Conservation (phyloP, 2,329 filamentous ascomycete genomes). For the Venturia aucupariae region DNA sequence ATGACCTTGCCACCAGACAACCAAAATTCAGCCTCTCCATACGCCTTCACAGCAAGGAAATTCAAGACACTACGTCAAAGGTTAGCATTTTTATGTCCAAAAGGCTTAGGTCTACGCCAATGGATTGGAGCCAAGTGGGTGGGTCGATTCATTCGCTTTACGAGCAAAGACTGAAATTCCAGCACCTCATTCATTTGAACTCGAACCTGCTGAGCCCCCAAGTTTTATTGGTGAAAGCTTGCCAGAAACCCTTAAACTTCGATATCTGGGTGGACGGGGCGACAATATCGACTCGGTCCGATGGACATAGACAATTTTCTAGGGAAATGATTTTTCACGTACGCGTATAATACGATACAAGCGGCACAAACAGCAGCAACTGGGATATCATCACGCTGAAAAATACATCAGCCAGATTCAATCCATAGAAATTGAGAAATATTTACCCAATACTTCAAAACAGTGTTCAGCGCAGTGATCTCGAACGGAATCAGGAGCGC, state of each 20-base stretch:
- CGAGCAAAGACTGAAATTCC: not conserved
- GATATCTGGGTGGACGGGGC: not conserved
- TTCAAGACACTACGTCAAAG: slow-evolving; percentile 26
- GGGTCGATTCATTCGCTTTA: too few species aligned
- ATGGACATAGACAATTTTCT: not conserved
- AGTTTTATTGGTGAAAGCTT: not conserved
- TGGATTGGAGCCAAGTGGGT: not conserved
- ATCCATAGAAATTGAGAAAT: not conserved
- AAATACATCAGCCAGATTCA: not conserved
- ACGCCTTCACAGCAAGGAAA: slow-evolving; percentile 33
- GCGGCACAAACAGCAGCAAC: slow-evolving; percentile 32
- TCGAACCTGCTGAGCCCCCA: not conserved
- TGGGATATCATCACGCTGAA: slow-evolving; percentile 31
- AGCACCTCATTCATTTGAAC: not conserved
- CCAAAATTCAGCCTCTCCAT: slow-evolving; percentile 40
- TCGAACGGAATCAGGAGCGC: slow-evolving; percentile 44
- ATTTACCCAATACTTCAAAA: slow-evolving; percentile 40
- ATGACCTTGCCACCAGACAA: slow-evolving; percentile 34
- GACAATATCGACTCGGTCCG: not conserved
- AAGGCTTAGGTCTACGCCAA: not conserved
- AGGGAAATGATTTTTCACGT: not conserved
- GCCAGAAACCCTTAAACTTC: not conserved
- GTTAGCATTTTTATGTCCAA: not conserved
- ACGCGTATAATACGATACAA: slow-evolving; percentile 15
- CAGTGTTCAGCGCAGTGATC: slow-evolving; percentile 41